phyloP scores from a whole-genome alignment of 2,329 filamentous ascomycete species.

The Pseudogymnoascus sp. region DNA sequence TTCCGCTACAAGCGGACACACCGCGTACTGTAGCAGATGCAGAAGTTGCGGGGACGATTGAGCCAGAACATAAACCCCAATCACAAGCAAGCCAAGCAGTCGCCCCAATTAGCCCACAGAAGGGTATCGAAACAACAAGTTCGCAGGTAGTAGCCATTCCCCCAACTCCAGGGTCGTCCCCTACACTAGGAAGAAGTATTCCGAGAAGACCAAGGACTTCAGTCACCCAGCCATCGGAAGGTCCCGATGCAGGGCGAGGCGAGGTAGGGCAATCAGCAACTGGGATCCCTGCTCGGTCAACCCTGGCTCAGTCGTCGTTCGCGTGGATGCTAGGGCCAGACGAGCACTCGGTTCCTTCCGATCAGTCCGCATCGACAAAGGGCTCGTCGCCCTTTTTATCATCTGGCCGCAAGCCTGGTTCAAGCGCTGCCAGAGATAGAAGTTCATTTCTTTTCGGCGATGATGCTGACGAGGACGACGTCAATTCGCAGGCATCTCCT shows the following conservation, averaged over 20 bases:
- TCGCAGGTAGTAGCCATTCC: neutral
- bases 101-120: neutral
- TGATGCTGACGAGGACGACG: slow-evolving; percentile 18
- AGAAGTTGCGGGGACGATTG: neutral
- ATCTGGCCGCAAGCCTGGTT: slow-evolving; percentile 19
- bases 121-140: neutral
- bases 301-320: slow-evolving; percentile 65
- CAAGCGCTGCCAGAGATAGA: slow-evolving; percentile 24
- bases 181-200: neutral
- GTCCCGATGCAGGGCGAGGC: neutral
- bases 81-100: neutral
- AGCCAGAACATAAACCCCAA: neutral
- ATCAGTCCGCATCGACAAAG: slow-evolving; percentile 20
- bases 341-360: slow-evolving; percentile 14
- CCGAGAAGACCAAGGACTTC: neutral
- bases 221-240: neutral
- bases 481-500: slow-evolving; percentile 13
- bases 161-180: neutral
- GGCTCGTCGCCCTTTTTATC: slow-evolving; percentile 24
- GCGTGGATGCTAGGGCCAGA: slow-evolving; percentile 65
- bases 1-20: slow-evolving; percentile 36
- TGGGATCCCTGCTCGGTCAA: slow-evolving; percentile 53
- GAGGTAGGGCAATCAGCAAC: slow-evolving; percentile 24
- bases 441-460: slow-evolving; percentile 29
- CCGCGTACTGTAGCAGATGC: slow-evolving; percentile 7